Evolutionary conservation across 352 stramenopile species (phyloP).

Genomic region (Phytophthora hybrid): DNA sequence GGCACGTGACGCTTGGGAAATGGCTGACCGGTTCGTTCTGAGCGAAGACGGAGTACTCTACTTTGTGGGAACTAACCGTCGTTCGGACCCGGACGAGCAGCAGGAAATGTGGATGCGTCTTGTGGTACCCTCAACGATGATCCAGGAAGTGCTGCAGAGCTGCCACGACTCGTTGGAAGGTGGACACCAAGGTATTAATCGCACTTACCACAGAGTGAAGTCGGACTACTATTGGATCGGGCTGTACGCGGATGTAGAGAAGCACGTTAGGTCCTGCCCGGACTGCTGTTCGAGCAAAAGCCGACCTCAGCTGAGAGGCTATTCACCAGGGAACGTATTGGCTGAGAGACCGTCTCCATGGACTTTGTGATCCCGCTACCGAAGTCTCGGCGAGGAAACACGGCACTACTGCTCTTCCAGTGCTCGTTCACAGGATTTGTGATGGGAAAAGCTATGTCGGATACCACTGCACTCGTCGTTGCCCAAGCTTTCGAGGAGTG

Average conservation of each 20-base stretch:
- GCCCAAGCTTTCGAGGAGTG: background rate
- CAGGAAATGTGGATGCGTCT: too few species aligned
- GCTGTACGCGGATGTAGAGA: background rate
- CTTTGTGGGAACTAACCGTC: too few species aligned
- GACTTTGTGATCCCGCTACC: slow-evolving; percentile 16
- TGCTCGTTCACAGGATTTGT: slow-evolving; percentile 16
- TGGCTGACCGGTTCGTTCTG: too few species aligned
- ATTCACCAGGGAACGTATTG: background rate
- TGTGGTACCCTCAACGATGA: too few species aligned
- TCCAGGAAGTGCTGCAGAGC: background rate
- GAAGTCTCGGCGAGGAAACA: background rate
- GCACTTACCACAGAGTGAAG: slow-evolving; percentile 5
- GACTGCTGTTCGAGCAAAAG: too few species aligned
- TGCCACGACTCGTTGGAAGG: slow-evolving; percentile 5
- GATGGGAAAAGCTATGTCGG: slow-evolving; percentile 12
- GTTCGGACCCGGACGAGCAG: too few species aligned
- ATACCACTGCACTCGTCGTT: background rate
- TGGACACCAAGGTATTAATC: background rate
- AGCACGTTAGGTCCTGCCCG: too few species aligned
- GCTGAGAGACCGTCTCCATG: slow-evolving; percentile 2
- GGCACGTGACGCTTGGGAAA: too few species aligned
- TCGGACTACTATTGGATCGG: slow-evolving; percentile 3
- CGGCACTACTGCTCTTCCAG: slow-evolving; percentile 15
- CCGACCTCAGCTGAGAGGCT: background rate
- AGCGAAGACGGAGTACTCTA: too few species aligned